Evolutionary conservation across 2,329 filamentous ascomycete species (phyloP).

Genomic region (Dothistroma pini): DNA sequence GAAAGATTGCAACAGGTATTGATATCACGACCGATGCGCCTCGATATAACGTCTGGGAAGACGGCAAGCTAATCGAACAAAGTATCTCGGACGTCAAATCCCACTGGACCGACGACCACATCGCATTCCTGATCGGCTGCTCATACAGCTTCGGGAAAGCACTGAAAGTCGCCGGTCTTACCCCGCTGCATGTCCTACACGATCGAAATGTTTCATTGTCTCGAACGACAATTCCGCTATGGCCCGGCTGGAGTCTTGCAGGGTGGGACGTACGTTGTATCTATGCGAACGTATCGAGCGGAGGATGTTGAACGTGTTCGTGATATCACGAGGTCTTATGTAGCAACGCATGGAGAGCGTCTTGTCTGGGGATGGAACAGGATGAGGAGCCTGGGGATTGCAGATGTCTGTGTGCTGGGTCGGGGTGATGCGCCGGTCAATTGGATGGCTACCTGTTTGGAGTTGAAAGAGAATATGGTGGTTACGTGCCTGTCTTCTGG

Average conservation of each 20-base stretch:
- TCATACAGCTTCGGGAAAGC: constrained; percentile 62
- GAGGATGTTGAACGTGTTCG: constrained; percentile 52
- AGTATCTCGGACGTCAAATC: constrained; percentile 44
- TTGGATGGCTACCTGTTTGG: neutral
- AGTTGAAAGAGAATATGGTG: constrained; percentile 29
- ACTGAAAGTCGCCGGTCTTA: constrained; percentile 49
- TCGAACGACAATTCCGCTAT: constrained; percentile 53
- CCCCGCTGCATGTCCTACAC: constrained; percentile 49
- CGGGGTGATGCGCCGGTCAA: too few species aligned
- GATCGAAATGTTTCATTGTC: constrained; percentile 60
- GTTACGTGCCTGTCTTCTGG: constrained; percentile 57
- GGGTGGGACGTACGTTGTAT: constrained; percentile 55
- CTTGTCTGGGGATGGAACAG: constrained; percentile 63
- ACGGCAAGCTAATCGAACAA: constrained; percentile 42
- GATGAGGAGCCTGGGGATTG: constrained; percentile 51
- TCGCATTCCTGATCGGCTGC: constrained; percentile 62
- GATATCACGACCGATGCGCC: constrained; percentile 59
- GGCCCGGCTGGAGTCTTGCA: constrained; percentile 58
- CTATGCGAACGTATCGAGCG: constrained; percentile 57
- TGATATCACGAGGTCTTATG: constrained; percentile 53
- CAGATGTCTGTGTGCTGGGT: constrained; percentile 51
- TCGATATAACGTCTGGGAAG: constrained; percentile 56
- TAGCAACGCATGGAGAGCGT: constrained; percentile 60
- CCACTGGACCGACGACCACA: constrained; percentile 55
- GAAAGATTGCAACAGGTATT: constrained; percentile 41